A percentile compares a stretch with the other conserved stretches of the same genome.
phyloP scores from a whole-genome alignment of 2,329 filamentous ascomycete species.

The Eurotiales sp. region DNA sequence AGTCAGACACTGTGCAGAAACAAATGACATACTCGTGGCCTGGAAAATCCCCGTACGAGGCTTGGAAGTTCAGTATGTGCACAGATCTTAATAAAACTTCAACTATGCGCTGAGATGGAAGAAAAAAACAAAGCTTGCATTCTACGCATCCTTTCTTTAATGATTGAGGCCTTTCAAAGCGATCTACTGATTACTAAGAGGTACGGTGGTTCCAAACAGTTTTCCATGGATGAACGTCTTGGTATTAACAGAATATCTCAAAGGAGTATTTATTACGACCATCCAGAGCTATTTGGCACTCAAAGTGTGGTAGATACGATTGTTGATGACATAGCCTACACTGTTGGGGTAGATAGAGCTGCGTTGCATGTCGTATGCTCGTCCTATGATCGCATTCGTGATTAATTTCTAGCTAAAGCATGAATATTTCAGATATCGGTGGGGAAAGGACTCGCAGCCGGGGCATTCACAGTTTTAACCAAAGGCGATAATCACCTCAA shows the following conservation, averaged over 20 bases:
- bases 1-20: slow-evolving; percentile 11
- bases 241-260: not conserved
- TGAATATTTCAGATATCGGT: slow-evolving; percentile 33
- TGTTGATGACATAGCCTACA: slow-evolving; percentile 59
- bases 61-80: slow-evolving; percentile 48
- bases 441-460: slow-evolving; percentile 42
- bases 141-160: slow-evolving; percentile 54
- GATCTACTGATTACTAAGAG: slow-evolving; percentile 54
- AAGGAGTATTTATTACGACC: slow-evolving; percentile 63
- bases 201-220: slow-evolving; percentile 28
- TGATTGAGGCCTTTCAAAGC: slow-evolving; percentile 50
- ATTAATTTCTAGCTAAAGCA: not conserved
- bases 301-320: slow-evolving; percentile 56
- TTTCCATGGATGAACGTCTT: not conserved
- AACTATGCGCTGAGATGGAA: not conserved
- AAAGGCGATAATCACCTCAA: slow-evolving; percentile 29
- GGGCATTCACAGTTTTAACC: slow-evolving; percentile 27
- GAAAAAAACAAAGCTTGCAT: slow-evolving; percentile 4
- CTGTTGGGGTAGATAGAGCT: slow-evolving; percentile 53
- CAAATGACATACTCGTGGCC: slow-evolving; percentile 50
- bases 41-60: slow-evolving; percentile 52
- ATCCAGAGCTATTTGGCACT: slow-evolving; percentile 56
- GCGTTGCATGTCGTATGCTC: slow-evolving; percentile 55
- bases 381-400: not conserved
- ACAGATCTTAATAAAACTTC: no score